These are phyloP conservation scores for Pascua guehoae DNA, from an alignment of 1,284 basidiomycete genomes.

Conservation along the genomic window DNA sequence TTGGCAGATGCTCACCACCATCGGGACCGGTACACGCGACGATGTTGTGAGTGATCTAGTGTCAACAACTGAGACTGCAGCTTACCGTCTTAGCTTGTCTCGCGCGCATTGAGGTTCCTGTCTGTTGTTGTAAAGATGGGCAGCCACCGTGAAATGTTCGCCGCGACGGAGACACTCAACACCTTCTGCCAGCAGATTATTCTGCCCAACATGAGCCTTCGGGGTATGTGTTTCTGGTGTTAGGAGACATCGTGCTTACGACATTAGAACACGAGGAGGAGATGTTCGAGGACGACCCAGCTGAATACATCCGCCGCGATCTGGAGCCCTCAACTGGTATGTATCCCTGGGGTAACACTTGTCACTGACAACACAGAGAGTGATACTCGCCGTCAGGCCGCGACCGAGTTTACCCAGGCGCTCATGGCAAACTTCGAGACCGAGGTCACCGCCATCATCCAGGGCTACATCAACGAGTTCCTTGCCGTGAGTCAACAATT, in stretches of 20 bases:
- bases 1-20: slow-evolving; percentile 79
- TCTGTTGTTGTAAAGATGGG: slow-evolving; percentile 87
- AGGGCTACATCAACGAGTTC: slow-evolving; percentile 74
- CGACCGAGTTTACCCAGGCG: slow-evolving; percentile 85
- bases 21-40: slow-evolving; percentile 62
- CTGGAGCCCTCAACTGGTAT: slow-evolving; percentile 52
- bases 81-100: slow-evolving; percentile 63
- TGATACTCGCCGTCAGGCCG: slow-evolving; percentile 83
- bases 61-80: neutral
- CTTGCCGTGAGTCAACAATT: slow-evolving; percentile 56
- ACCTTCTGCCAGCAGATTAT: slow-evolving; percentile 86
- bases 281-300: slow-evolving; percentile 94
- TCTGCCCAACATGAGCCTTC: slow-evolving; percentile 82
- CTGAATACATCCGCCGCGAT: slow-evolving; percentile 91
- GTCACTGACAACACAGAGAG: slow-evolving; percentile 40
- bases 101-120: slow-evolving; percentile 88
- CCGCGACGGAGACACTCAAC: slow-evolving; percentile 67
- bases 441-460: slow-evolving; percentile 80
- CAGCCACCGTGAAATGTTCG: slow-evolving; percentile 64
- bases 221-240: slow-evolving; percentile 51
- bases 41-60: slow-evolving; percentile 61
- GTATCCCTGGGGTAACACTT: no score
- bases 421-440: slow-evolving; percentile 75
- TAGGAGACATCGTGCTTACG: slow-evolving; percentile 5
- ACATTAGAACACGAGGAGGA: slow-evolving; percentile 77